Evolutionary conservation across 2,329 filamentous ascomycete species (phyloP).

Genomic region (Macroventuria anomochaeta): DNA sequence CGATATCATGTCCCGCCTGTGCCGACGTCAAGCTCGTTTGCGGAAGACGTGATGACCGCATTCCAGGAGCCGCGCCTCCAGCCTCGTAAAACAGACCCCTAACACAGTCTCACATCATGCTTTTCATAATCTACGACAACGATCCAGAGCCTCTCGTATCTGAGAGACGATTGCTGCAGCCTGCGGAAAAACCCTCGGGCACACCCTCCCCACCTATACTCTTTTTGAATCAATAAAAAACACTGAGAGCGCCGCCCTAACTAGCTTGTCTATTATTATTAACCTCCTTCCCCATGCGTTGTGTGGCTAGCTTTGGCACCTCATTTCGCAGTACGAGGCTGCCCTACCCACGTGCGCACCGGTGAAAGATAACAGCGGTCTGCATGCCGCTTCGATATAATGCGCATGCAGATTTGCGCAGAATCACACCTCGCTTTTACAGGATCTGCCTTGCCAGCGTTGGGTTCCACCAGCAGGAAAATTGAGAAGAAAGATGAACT

Average conservation of each 20-base stretch:
- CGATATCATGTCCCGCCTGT: neutral
- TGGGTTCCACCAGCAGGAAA: neutral
- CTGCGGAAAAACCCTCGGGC: constrained; percentile 1
- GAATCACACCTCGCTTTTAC: neutral
- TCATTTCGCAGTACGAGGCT: constrained; percentile 18
- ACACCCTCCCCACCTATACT: neutral
- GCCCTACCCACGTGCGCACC: constrained; percentile 11
- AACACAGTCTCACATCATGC: constrained; percentile 1
- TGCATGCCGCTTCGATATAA: neutral
- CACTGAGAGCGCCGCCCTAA: constrained; percentile 2
- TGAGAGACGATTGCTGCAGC: constrained; percentile 1
- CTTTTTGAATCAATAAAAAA: too few relatives aligned
- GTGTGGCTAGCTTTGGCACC: constrained; percentile 3
- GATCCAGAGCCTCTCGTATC: constrained; percentile 1
- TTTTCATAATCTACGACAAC: neutral
- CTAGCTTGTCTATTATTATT: constrained; percentile 9
- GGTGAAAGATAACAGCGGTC: neutral
- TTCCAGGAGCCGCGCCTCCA: constrained; percentile 5
- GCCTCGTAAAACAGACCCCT: constrained; percentile 4
- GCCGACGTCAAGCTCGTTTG: neutral
- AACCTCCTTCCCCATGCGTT: constrained; percentile 6
- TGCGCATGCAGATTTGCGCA: constrained; percentile 1
- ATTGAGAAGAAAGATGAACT: neutral
- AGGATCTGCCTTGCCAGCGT: constrained; percentile 7
- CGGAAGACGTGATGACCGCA: constrained; percentile 5